Percentiles rank a stretch among this genome's conserved stretches.
These are phyloP conservation scores for Diospyros lotus DNA, from an alignment of 148 eudicot species.

Conservation along the genomic window DNA sequence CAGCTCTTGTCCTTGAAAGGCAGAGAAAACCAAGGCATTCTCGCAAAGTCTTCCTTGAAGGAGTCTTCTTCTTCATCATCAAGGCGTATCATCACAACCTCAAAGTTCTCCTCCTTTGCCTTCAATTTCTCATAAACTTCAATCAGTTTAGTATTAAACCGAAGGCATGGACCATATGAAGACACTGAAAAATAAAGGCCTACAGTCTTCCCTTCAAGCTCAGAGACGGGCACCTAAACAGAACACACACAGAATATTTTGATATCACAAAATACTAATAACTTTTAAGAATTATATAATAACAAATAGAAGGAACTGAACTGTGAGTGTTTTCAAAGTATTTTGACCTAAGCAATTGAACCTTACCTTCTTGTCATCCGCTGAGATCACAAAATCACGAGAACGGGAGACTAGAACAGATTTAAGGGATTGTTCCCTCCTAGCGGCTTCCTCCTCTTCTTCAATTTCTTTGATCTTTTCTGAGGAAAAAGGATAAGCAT, in stretches of 20 bases:
- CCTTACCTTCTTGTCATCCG: conserved; percentile 36
- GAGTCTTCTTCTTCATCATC: conserved; percentile 40
- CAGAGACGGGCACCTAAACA: conserved; percentile 44
- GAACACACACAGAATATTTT: too few relatives aligned
- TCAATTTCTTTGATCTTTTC: conserved; percentile 26
- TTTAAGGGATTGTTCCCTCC: conserved; percentile 31
- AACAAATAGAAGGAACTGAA: neutral
- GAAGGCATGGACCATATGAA: conserved; percentile 19
- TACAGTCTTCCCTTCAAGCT: conserved; percentile 67
- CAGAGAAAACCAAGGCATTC: conserved; percentile 54
- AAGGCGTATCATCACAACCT: conserved; percentile 57
- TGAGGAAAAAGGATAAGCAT: conserved; percentile 17
- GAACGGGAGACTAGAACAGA: conserved; percentile 32
- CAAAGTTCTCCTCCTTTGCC: conserved; percentile 44
- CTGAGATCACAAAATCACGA: conserved; percentile 42
- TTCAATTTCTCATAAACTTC: conserved; percentile 47
- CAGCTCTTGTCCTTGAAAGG: conserved; percentile 52
- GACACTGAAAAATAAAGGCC: conserved; percentile 50
- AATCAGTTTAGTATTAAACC: conserved; percentile 38
- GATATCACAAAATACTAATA: neutral
- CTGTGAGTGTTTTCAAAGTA: neutral
- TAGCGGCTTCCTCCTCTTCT: conserved; percentile 36
- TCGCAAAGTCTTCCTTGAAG: conserved; percentile 28
- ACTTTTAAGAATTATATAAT: neutral
- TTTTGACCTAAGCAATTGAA: neutral